Base-by-base conservation (phyloP, 2,329 filamentous ascomycete species). In the Metarhizium humberi region DNA sequence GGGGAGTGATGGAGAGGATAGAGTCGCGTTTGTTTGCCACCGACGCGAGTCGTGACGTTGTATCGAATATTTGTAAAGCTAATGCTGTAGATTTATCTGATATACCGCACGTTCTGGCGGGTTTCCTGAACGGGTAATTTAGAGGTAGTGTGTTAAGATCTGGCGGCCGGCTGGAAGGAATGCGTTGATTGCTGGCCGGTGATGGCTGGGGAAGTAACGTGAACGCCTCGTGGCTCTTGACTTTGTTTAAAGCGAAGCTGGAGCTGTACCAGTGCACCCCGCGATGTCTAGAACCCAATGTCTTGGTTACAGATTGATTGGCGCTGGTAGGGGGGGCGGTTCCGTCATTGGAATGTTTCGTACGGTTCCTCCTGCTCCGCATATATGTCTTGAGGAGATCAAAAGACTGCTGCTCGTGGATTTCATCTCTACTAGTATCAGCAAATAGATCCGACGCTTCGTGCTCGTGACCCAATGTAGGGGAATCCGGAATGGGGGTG, bases 171-270 rank as follows among this genome's bases (percentile, higher is more conserved):
- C 10, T 18, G 8, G 20, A 2, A 5, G 6, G n/a, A 29, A 48
- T 34, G 18, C 6, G 14, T 13, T 29, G 2, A 10, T 14, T 38
- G 7, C 13, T 30, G 29, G 30, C 45, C 5, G 40, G 40, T 14
- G 43, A 25, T 13, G 60, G 25, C 25, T 54, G 54, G 16, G 63
- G 61, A 6, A 64, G 57, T 4, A 65, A 53, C 1, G 63, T 65
- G 29, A 59, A 59, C 10, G 61, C 58, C 29, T 60, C 59, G 36
- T 60, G 55, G 29, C 55, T 58, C 20, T 60, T 61, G n/a, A 57
- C 52, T 45, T 56, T 58, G 58, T 64, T 59, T 11, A 64, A 51
- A 29, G 56, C 52, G 43, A 64, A 62, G 53, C 57, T 64, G 56
- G 61, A 64, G 43, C 48, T 43, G 50, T 60, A 55, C 13, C 30